A percentile compares a stretch with the other conserved stretches of the same genome.
phyloP scores from a whole-genome alignment of 2,329 filamentous ascomycete genomes.

The Penicillium decumbens region DNA sequence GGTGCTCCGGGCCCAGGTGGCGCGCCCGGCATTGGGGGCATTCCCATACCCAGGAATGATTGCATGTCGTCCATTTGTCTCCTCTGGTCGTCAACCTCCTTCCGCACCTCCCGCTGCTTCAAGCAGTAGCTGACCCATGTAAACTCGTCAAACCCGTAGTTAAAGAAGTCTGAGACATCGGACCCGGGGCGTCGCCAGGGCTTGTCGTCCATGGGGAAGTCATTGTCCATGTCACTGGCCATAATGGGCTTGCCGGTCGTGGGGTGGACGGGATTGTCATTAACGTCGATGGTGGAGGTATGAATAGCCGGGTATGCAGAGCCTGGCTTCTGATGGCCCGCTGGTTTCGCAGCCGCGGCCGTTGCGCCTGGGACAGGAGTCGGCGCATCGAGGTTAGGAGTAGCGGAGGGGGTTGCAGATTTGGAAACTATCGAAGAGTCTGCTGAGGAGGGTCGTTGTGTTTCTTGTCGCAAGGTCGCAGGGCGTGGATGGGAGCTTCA shows the following conservation, averaged over 20 bases:
- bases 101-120: constrained; percentile 75
- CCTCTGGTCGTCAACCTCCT: constrained; percentile 77
- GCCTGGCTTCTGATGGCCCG: constrained; percentile 49
- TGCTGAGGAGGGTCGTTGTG: constrained; percentile 32
- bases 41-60: constrained; percentile 52
- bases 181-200: constrained; percentile 93
- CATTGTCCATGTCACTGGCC: constrained; percentile 70
- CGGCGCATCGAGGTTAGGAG: constrained; percentile 31
- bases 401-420: constrained; percentile 33
- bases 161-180: constrained; percentile 96
- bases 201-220: constrained; percentile 73
- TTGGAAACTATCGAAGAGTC: constrained; percentile 31
- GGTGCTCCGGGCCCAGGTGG: constrained; percentile 28
- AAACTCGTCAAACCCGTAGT: constrained; percentile 98
- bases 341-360: constrained; percentile 28
- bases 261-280: constrained; percentile 74
- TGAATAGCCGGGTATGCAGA: constrained; percentile 62
- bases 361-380: constrained; percentile 27
- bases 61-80: constrained; percentile 60
- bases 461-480: constrained; percentile 33
- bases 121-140: constrained; percentile 93
- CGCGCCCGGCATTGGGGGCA: constrained; percentile 45
- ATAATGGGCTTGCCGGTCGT: constrained; percentile 72
- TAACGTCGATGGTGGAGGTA: constrained; percentile 79
- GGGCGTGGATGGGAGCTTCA: constrained; percentile 40